Evolutionary conservation across 192 early-diverging fungal genomes (phyloP), one percentile per base, ranked within the genome.

Genomic region (Coemansia sp.): DNA sequence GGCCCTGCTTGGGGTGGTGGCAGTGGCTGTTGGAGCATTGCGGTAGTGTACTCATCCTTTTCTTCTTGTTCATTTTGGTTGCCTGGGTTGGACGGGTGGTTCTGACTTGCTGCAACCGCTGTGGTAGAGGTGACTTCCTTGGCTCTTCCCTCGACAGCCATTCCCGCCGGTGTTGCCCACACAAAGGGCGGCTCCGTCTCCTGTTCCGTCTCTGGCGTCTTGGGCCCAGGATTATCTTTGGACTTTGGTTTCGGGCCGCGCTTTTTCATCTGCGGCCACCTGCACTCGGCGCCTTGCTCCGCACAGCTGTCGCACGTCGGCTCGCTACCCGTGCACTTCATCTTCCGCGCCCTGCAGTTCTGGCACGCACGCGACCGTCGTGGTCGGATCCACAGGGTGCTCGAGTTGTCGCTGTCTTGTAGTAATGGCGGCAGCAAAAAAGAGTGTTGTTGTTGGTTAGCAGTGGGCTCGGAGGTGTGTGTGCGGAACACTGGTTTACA

Each of bases 251-350:
- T 80, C 16, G 77, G 78, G 11, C 78, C 78, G 9, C 78, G 78
- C 69, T 80, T 80, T 42, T 71, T 80, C 72, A 64, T 80, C 11
- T 67, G 78, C 43, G 68, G 52, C 78, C 78, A 80, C 18, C 62
- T 71, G 66, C 78, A 80, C 19, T 80, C 78, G 11, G 65, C 41
- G 22, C 68, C 66, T 36, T 57, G 61, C 5, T 69, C 66, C 3
- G 56, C 19, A 39, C 78, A 80, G 64, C 54, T 75, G 41, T 58
- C 16, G 52, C 78, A 80, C 45, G 49, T 67, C 18, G 21, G 18
- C 16, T 71, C 66, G 22, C 65, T 63, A 51, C 73, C 69, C 21
- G 74, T 69, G 47, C 78, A 80, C 32, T 74, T 74, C 40, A 74
- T 41, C 43, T 80, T 80, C 47, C 71, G 74, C 32, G 60, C 26